phyloP scores from a whole-genome alignment of 306 rosid species.

The Casuarina equisetifolia region DNA sequence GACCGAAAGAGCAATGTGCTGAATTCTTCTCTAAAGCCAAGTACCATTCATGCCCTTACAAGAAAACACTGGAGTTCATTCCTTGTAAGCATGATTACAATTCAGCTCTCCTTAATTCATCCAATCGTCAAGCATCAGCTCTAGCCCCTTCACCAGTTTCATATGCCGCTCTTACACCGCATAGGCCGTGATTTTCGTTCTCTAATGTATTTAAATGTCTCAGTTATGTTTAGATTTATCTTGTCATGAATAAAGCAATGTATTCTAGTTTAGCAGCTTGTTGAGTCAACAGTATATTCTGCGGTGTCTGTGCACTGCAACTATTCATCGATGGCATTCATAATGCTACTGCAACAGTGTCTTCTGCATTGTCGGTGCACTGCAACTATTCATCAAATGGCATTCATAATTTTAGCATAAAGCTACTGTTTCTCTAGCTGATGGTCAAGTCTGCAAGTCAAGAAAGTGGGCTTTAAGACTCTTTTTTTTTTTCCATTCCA shows the following conservation, averaged over 20 bases:
- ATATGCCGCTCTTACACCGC: conserved; percentile 43
- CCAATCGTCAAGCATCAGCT: neutral
- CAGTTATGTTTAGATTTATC: neutral
- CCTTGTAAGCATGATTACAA: conserved; percentile 42
- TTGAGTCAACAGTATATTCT: neutral
- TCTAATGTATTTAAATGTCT: neutral
- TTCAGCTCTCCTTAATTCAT: neutral
- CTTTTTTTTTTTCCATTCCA: too few relatives aligned
- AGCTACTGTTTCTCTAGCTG: too few relatives aligned
- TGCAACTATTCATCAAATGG: neutral
- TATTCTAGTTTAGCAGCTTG: too few relatives aligned
- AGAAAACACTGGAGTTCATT: conserved; percentile 11
- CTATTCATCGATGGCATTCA: neutral
- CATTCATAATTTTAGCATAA: neutral
- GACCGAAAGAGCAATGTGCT: conserved; percentile 25
- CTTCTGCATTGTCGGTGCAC: neutral
- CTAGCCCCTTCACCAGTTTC: conserved; percentile 36
- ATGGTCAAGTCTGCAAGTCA: too few relatives aligned
- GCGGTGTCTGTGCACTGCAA: neutral
- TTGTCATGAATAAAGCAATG: neutral
- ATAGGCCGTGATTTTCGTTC: conserved; percentile 20
- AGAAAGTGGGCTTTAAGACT: too few relatives aligned
- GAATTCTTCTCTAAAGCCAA: conserved; percentile 23
- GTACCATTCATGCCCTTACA: conserved; percentile 28
- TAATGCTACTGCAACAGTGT: neutral